These are phyloP conservation scores for Claviceps pusilla DNA, from an alignment of 2,329 filamentous ascomycete species.

Conservation along the genomic window DNA sequence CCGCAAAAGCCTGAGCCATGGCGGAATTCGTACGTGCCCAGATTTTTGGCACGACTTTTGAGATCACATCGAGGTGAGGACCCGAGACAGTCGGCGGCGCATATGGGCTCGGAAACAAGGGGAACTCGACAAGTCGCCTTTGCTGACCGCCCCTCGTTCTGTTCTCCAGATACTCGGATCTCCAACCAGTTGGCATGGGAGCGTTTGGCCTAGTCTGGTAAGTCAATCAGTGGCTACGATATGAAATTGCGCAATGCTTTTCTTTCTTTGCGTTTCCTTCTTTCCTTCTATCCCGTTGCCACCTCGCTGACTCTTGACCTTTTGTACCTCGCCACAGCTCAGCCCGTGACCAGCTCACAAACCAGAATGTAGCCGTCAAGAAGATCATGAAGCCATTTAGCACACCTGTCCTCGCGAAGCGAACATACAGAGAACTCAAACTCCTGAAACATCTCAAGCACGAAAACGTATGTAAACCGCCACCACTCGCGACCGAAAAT, in stretches of 20 bases:
- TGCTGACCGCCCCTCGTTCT: not conserved
- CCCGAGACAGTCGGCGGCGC: not conserved
- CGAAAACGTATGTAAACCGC: slow-evolving; percentile 59
- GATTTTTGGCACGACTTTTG: slow-evolving; percentile 98
- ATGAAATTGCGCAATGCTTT: not conserved
- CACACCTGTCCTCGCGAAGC: slow-evolving; percentile 94
- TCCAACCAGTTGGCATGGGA: slow-evolving; percentile 98
- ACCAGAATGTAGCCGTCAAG: slow-evolving; percentile 93
- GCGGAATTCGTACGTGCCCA: slow-evolving; percentile 98
- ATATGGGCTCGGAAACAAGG: not conserved
- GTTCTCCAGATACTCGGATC: slow-evolving; percentile 68
- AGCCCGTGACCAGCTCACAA: slow-evolving; percentile 92
- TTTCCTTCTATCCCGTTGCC: not conserved
- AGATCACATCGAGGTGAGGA: slow-evolving; percentile 88
- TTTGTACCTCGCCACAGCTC: slow-evolving; percentile 44
- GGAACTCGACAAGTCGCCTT: not conserved
- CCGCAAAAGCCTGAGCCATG: slow-evolving; percentile 39
- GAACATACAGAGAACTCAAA: slow-evolving; percentile 95
- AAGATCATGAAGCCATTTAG: slow-evolving; percentile 99
- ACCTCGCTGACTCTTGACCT: not conserved
- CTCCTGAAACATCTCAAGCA: slow-evolving; percentile 91
- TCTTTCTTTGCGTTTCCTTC: not conserved
- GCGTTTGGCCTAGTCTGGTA: slow-evolving; percentile 98
- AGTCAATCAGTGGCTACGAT: slow-evolving; percentile 13
- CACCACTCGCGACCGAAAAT: not conserved